Conservation (phyloP, 495 filamentous ascomycete species). For the Aspergillus baeticus region DNA sequence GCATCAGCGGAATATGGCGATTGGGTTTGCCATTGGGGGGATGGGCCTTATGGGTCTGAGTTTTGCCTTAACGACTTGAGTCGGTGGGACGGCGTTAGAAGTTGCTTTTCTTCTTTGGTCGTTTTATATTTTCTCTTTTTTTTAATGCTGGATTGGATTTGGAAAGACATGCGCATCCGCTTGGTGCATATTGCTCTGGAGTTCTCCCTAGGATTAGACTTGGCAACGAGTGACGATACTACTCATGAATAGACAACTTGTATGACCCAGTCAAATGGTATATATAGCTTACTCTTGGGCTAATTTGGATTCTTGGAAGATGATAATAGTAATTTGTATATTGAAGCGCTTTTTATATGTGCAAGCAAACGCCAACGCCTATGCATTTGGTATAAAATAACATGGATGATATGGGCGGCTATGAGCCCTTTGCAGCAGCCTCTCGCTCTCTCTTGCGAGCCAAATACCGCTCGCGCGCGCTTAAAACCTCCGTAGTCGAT, state of each 20-base stretch:
- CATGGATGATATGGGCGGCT: neutral
- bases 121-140: neutral
- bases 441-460: conserved; percentile 77
- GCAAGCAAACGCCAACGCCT: no score
- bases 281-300: neutral
- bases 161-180: neutral
- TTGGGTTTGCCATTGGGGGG: conserved; percentile 81
- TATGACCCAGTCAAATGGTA: neutral
- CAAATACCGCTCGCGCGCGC: conserved; percentile 84
- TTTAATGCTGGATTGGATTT: neutral
- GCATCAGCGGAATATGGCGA: conserved; percentile 76
- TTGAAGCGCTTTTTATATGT: no score
- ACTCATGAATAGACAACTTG: neutral
- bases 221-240: neutral
- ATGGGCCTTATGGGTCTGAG: conserved; percentile 89
- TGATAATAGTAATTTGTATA: no score
- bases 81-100: neutral
- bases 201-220: neutral
- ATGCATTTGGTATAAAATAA: conserved; percentile 5
- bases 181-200: conserved; percentile 3
- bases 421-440: conserved; percentile 39
- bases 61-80: conserved; percentile 72
- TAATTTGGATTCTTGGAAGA: neutral
- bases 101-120: neutral
- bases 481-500: conserved; percentile 77